Conservation (phyloP, 495 filamentous ascomycete species). For the Haplographium delicatum region DNA sequence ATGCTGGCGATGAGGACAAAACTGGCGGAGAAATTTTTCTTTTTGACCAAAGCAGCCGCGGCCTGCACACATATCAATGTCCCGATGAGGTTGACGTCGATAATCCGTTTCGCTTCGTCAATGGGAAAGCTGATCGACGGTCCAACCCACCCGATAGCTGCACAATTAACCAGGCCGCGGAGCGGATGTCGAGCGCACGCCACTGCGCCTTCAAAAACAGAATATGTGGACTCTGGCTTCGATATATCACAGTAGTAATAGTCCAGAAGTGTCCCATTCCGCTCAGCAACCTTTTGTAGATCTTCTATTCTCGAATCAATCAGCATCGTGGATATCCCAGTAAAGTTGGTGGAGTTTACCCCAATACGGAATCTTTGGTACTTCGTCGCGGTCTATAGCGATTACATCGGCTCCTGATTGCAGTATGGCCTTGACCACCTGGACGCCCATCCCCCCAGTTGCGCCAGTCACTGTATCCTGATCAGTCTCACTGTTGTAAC, state of each 20-base stretch:
- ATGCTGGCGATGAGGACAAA: slow-evolving; percentile 70
- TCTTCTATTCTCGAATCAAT: neutral
- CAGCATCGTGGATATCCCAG: neutral
- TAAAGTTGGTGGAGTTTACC: too few relatives aligned
- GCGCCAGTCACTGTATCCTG: slow-evolving; percentile 4
- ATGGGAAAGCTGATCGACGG: slow-evolving; percentile 59
- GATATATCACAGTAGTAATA: neutral
- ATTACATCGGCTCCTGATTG: slow-evolving; percentile 7
- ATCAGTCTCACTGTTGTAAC: too few relatives aligned
- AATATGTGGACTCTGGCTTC: neutral
- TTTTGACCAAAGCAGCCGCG: slow-evolving; percentile 66
- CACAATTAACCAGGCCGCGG: slow-evolving; percentile 40
- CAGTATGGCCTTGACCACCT: neutral
- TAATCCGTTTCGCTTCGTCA: slow-evolving; percentile 50
- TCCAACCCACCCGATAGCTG: slow-evolving; percentile 68
- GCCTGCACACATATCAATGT: slow-evolving; percentile 71
- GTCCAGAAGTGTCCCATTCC: neutral
- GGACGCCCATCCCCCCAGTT: neutral
- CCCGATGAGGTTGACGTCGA: slow-evolving; percentile 67
- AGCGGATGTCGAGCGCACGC: neutral
- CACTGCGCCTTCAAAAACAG: neutral
- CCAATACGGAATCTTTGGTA: too few relatives aligned
- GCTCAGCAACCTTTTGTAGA: neutral
- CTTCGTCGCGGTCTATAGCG: neutral
- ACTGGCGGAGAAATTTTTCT: slow-evolving; percentile 46